phyloP scores from a whole-genome alignment of 148 eudicot species.

The Selenicereus undatus region DNA sequence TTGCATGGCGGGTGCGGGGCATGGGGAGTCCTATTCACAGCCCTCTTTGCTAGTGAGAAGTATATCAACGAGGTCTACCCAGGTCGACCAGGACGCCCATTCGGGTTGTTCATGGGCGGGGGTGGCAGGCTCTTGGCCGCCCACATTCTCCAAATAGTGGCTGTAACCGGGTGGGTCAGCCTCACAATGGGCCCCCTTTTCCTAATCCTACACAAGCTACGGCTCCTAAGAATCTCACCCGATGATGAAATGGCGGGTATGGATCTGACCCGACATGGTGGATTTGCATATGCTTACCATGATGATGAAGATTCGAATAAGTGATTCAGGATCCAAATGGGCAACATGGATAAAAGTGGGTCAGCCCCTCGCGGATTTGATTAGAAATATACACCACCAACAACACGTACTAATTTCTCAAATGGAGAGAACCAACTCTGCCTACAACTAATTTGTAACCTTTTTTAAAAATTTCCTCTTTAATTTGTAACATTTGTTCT shows the following conservation, averaged over 20 bases:
- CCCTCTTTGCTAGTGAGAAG: slow-evolving; percentile 43
- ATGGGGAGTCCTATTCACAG: slow-evolving; percentile 62
- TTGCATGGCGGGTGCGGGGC: slow-evolving; percentile 64
- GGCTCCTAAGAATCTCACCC: slow-evolving; percentile 38
- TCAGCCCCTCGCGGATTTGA: not conserved
- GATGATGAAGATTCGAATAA: slow-evolving; percentile 36
- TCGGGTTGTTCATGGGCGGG: slow-evolving; percentile 69
- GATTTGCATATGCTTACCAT: slow-evolving; percentile 51
- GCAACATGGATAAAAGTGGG: slow-evolving; percentile 26
- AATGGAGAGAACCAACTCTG: not conserved
- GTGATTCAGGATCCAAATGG: slow-evolving; percentile 28
- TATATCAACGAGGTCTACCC: slow-evolving; percentile 56
- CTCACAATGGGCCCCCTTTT: slow-evolving; percentile 62
- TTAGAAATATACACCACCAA: not conserved
- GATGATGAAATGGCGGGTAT: slow-evolving; percentile 68
- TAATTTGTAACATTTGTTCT: not conserved
- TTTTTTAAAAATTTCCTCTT: too few species aligned
- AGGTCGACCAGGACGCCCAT: slow-evolving; percentile 37
- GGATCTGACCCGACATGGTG: slow-evolving; percentile 71
- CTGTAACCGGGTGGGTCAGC: slow-evolving; percentile 55
- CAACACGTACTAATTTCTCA: too few species aligned
- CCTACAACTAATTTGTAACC: not conserved
- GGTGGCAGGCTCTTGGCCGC: slow-evolving; percentile 54
- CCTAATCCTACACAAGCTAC: slow-evolving; percentile 34
- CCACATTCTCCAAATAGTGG: slow-evolving; percentile 47